phyloP scores from a whole-genome alignment of 75 land plant genomes.

The Selaginella moellendorffii region DNA sequence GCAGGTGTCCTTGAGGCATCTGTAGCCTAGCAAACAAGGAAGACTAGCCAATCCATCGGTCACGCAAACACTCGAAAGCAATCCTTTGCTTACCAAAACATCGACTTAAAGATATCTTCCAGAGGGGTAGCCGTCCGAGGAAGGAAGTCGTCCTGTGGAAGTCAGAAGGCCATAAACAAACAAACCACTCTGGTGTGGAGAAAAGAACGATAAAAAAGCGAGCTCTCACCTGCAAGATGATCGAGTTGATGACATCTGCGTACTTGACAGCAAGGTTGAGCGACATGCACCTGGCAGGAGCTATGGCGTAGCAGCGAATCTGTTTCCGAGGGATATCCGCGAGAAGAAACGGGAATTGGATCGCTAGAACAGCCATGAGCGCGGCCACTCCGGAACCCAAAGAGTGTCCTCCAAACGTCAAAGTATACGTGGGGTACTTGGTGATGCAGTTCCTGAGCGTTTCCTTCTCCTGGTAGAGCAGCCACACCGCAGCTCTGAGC shows the following conservation, averaged over 20 bases:
- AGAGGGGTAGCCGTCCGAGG: slow-evolving; percentile 87
- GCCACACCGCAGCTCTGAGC: slow-evolving; percentile 50
- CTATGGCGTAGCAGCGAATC: slow-evolving; percentile 61
- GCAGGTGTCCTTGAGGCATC: slow-evolving; percentile 57
- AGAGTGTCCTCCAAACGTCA: slow-evolving; percentile 83
- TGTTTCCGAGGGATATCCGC: slow-evolving; percentile 44
- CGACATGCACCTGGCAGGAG: slow-evolving; percentile 93
- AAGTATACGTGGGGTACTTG: slow-evolving; percentile 38
- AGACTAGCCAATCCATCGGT: slow-evolving; percentile 54
- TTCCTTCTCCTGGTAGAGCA: slow-evolving; percentile 43
- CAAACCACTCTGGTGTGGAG: not conserved
- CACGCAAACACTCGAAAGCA: too few relatives aligned
- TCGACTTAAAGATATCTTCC: slow-evolving; percentile 77
- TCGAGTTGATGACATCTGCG: slow-evolving; percentile 67
- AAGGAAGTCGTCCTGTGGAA: slow-evolving; percentile 85
- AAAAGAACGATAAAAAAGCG: not conserved
- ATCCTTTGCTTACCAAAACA: slow-evolving; percentile 50
- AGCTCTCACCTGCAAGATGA: slow-evolving; percentile 63
- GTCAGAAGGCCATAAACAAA: not conserved
- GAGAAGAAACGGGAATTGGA: slow-evolving; percentile 39
- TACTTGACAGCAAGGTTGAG: slow-evolving; percentile 84
- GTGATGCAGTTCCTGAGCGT: slow-evolving; percentile 29
- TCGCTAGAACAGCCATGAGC: slow-evolving; percentile 47
- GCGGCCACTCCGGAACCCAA: slow-evolving; percentile 93
- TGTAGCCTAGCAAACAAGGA: slow-evolving; percentile 47